Evolutionary conservation across 495 filamentous ascomycete genomes (phyloP).

Genomic region (Talaromyces trachyspermus): DNA sequence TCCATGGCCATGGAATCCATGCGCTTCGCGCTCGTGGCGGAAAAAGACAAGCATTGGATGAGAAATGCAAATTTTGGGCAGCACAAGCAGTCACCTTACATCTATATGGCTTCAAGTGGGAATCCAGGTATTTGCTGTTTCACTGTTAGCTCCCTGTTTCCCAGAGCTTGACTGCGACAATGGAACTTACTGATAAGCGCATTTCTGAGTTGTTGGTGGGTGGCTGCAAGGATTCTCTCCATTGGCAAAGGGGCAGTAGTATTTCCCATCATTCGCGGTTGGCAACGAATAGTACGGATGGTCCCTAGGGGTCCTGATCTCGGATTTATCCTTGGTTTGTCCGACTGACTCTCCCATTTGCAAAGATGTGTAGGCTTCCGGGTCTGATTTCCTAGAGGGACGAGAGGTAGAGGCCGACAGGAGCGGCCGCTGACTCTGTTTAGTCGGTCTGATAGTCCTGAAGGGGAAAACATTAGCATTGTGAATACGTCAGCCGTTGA

Average conservation of each 20-base stretch:
- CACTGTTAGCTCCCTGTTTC: slow-evolving; percentile 24
- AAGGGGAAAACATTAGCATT: neutral
- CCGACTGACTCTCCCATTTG: slow-evolving; percentile 31
- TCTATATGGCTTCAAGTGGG: slow-evolving; percentile 86
- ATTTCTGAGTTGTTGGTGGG: slow-evolving; percentile 86
- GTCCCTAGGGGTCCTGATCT: slow-evolving; percentile 56
- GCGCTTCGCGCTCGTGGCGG: slow-evolving; percentile 88
- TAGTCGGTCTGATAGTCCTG: slow-evolving; percentile 35
- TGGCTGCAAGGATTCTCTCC: slow-evolving; percentile 69
- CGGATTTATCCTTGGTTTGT: slow-evolving; percentile 39
- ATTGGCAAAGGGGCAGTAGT: slow-evolving; percentile 78
- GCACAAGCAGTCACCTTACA: slow-evolving; percentile 76
- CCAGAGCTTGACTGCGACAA: neutral
- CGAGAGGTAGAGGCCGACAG: slow-evolving; percentile 27
- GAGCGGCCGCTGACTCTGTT: slow-evolving; percentile 29
- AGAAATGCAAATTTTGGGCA: slow-evolving; percentile 65
- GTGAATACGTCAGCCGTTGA: neutral
- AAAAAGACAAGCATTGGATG: slow-evolving; percentile 91
- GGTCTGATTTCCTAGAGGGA: slow-evolving; percentile 29
- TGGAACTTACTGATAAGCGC: slow-evolving; percentile 83
- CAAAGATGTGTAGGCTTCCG: slow-evolving; percentile 32
- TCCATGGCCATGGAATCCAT: slow-evolving; percentile 90
- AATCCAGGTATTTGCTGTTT: slow-evolving; percentile 86
- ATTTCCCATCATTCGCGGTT: slow-evolving; percentile 66
- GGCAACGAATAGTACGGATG: slow-evolving; percentile 71